A percentile compares a stretch with the other conserved stretches of the same genome.
These are phyloP conservation scores for Phytophthora cactorum DNA, from an alignment of 352 stramenopile genomes.

Conservation along the genomic window DNA sequence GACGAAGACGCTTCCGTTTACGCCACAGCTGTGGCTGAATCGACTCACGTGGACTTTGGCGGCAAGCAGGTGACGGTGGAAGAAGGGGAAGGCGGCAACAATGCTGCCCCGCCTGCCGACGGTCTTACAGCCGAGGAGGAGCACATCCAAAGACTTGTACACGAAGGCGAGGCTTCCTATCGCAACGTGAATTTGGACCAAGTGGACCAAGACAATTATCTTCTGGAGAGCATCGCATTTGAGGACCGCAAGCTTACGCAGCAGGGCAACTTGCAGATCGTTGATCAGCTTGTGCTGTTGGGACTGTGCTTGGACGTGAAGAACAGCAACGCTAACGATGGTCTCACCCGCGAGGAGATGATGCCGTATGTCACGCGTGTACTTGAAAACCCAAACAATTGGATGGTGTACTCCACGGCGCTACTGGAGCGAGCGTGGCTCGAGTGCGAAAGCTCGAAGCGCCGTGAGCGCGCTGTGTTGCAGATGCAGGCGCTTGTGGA, in stretches of 20 bases:
- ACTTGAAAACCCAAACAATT: conserved; percentile 94
- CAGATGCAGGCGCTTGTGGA: conserved; percentile 97
- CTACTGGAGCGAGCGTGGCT: conserved; percentile 94
- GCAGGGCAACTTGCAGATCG: conserved; percentile 76
- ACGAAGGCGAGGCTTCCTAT: conserved; percentile 73
- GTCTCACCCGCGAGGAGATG: conserved; percentile 96
- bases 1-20: conserved; percentile 57
- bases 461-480: conserved; percentile 93
- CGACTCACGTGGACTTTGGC: conserved; percentile 74
- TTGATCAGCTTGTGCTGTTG: conserved; percentile 92
- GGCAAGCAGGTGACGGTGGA: conserved; percentile 46
- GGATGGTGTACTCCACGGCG: conserved; percentile 96
- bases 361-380: conserved; percentile 94
- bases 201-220: conserved; percentile 87
- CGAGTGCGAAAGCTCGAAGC: conserved; percentile 94
- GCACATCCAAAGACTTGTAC: conserved; percentile 64
- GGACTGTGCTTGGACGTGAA: conserved; percentile 97
- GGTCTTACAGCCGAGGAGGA: conserved; percentile 58
- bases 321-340: conserved; percentile 95
- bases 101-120: conserved; percentile 25
- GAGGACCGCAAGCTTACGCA: conserved; percentile 68
- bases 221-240: conserved; percentile 94
- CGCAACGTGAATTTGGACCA: conserved; percentile 90
- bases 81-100: conserved; percentile 22
- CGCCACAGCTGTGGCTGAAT: conserved; percentile 57